These are phyloP conservation scores for Sugiyamaella pinicola DNA, from an alignment of 1,139 yeast genomes.

Conservation along the genomic window DNA sequence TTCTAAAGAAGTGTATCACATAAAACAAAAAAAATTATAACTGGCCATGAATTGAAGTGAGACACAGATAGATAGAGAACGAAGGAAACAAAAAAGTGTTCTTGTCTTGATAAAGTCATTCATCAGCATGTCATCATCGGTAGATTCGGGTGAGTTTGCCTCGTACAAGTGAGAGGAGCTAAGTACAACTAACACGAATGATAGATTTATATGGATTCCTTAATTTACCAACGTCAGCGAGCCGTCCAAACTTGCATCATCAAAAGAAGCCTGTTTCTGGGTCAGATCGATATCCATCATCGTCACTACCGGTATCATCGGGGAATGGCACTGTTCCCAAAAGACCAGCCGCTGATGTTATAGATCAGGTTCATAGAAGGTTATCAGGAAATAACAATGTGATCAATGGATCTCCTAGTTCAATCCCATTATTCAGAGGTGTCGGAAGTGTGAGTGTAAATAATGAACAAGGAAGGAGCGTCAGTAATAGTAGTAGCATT, in stretches of 20 bases:
- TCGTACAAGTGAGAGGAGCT: neutral
- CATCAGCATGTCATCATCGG: conserved; percentile 11
- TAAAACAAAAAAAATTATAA: neutral
- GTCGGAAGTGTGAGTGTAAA: neutral
- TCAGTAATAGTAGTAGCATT: neutral
- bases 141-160: conserved; percentile 19
- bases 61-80: neutral
- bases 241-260: neutral
- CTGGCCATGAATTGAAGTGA: neutral
- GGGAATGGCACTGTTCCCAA: conserved; percentile 19
- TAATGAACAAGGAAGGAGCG: conserved; percentile 1
- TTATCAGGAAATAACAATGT: conserved; percentile 21
- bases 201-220: conserved; percentile 19
- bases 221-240: conserved; percentile 7
- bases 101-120: neutral
- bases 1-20: neutral
- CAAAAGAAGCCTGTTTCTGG: conserved; percentile 12
- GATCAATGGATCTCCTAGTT: conserved; percentile 18
- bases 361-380: conserved; percentile 32
- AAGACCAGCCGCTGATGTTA: conserved; percentile 32
- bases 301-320: conserved; percentile 29
- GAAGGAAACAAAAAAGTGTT: neutral
- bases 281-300: conserved; percentile 24
- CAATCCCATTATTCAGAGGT: conserved; percentile 27
- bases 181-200: neutral